Conservation (phyloP, 2,329 filamentous ascomycete species). For the Macrophomina phaseolina region DNA sequence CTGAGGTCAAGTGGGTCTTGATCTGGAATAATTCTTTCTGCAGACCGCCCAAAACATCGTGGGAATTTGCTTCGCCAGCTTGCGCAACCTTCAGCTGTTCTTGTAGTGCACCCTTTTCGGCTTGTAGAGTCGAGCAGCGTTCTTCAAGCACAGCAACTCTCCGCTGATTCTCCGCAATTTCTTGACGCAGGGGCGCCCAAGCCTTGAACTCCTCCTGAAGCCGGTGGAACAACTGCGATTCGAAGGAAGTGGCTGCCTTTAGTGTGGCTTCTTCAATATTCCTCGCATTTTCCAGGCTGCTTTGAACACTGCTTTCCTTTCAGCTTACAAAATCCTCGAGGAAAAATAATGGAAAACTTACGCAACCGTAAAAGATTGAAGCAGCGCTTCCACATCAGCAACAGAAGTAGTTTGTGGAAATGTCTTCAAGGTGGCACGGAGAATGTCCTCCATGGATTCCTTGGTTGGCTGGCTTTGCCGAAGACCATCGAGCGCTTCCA, state of each 20-base stretch:
- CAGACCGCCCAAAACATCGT: neutral
- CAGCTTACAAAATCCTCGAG: neutral
- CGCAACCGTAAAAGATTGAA: neutral
- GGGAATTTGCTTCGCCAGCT: neutral
- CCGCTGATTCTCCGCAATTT: neutral
- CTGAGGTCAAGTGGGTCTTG: neutral
- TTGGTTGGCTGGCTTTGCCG: neutral
- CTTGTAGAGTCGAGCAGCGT: neutral
- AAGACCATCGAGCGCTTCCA: neutral
- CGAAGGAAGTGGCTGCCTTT: neutral
- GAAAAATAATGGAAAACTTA: neutral
- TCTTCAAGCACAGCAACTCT: constrained; percentile 26
- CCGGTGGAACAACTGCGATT: neutral
- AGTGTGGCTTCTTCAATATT: neutral
- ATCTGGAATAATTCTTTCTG: neutral
- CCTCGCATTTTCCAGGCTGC: neutral
- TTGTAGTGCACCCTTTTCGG: neutral
- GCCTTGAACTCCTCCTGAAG: neutral
- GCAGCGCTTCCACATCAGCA: neutral
- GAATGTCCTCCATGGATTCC: neutral
- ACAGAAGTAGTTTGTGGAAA: neutral
- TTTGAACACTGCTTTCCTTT: neutral
- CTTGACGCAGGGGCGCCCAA: neutral
- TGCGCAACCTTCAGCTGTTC: neutral
- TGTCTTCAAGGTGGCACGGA: neutral